A percentile compares a stretch with the other conserved stretches of the same genome.
Conservation (phyloP, 2,329 filamentous ascomycete species). For the Cercospora zeina region DNA sequence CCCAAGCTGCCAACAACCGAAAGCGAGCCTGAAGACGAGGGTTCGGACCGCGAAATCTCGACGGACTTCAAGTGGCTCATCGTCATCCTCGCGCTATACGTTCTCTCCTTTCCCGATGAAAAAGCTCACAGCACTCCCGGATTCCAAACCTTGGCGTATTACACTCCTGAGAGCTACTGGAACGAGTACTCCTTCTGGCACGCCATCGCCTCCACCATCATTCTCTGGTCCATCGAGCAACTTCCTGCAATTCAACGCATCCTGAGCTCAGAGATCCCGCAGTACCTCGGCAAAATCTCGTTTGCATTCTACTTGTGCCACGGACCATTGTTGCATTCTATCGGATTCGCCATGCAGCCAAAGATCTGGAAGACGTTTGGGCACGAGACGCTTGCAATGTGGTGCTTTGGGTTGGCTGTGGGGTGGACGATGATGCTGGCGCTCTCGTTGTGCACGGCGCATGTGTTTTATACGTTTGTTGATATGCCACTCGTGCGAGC, state of each 20-base stretch:
- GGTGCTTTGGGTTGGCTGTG: slow-evolving; percentile 11
- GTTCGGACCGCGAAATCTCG: neutral
- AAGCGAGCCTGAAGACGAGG: neutral
- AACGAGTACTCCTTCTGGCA: slow-evolving; percentile 18
- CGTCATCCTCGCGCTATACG: slow-evolving; percentile 13
- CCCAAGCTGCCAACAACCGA: neutral
- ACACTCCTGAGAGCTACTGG: slow-evolving; percentile 8
- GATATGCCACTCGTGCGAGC: slow-evolving; percentile 22
- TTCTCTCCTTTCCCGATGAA: slow-evolving; percentile 25
- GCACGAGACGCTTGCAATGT: slow-evolving; percentile 5
- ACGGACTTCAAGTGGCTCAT: slow-evolving; percentile 12
- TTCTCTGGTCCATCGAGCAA: slow-evolving; percentile 19
- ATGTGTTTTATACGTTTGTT: slow-evolving; percentile 21
- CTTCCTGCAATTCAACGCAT: slow-evolving; percentile 3
- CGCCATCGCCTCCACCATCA: slow-evolving; percentile 11
- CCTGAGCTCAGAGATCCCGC: slow-evolving; percentile 16
- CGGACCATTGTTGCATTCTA: slow-evolving; percentile 23
- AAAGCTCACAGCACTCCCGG: slow-evolving; percentile 18
- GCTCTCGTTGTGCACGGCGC: slow-evolving; percentile 10
- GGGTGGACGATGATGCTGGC: slow-evolving; percentile 22
- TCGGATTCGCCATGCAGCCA: slow-evolving; percentile 23
- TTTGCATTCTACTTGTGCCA: slow-evolving; percentile 27
- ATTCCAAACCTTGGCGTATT: slow-evolving; percentile 4
- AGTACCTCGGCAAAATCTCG: slow-evolving; percentile 25
- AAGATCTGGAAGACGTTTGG: slow-evolving; percentile 16